phyloP scores from a whole-genome alignment of 768 basidiomycete species.

The Clavulina sp. region DNA sequence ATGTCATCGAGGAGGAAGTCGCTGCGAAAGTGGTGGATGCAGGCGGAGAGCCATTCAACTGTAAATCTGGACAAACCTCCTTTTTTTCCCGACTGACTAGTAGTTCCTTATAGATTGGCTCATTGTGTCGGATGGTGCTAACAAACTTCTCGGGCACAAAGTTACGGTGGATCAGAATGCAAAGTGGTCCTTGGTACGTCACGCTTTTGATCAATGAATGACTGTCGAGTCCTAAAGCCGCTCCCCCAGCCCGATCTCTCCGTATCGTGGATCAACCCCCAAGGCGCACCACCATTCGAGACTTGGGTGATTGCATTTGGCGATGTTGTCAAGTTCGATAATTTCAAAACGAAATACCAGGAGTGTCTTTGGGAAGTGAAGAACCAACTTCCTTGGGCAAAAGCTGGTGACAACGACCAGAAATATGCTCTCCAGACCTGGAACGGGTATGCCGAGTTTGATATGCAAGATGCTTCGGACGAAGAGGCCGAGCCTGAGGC shows the following conservation, averaged over 20 bases:
- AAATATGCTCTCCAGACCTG: constrained; percentile 39
- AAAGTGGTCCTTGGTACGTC: constrained; percentile 8
- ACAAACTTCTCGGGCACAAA: constrained; percentile 39
- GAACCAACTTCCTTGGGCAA: constrained; percentile 56
- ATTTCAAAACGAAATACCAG: constrained; percentile 46
- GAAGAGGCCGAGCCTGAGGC: constrained; percentile 36
- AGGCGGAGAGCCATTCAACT: constrained; percentile 1
- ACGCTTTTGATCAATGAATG: constrained; percentile 12
- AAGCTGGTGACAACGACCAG: constrained; percentile 62
- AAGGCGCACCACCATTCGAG: constrained; percentile 33
- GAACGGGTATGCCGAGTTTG: constrained; percentile 56
- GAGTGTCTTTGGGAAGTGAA: constrained; percentile 65
- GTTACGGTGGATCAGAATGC: constrained; percentile 49
- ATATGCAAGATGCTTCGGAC: constrained; percentile 63
- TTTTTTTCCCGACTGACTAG: neutral
- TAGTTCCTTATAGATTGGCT: constrained; percentile 9
- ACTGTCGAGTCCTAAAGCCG: constrained; percentile 9
- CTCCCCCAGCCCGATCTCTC: constrained; percentile 23
- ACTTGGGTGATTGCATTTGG: constrained; percentile 76
- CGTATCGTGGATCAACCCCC: constrained; percentile 76
- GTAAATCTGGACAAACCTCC: constrained; percentile 1
- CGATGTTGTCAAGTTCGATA: constrained; percentile 34
- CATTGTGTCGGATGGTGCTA: constrained; percentile 22
- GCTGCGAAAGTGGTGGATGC: constrained; percentile 7
- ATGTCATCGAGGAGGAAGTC: neutral